phyloP scores from a whole-genome alignment of 2,329 filamentous ascomycete species.

The Ophiostoma ulmi region DNA sequence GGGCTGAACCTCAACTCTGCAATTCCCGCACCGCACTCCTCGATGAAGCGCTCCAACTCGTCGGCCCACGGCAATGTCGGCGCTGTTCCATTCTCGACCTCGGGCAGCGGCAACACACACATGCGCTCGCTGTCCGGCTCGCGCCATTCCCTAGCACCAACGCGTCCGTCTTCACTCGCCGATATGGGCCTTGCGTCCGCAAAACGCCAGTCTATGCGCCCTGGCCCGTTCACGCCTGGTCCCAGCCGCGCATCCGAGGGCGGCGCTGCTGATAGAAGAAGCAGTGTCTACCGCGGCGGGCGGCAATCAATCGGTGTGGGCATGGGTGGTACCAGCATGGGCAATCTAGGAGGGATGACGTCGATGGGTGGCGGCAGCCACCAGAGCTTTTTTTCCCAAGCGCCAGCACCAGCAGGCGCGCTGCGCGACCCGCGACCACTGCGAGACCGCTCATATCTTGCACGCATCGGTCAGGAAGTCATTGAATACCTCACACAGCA shows the following conservation, averaged over 20 bases:
- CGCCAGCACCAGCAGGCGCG: conserved; percentile 72
- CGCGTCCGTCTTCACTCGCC: conserved; percentile 59
- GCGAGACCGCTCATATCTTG: conserved; percentile 73
- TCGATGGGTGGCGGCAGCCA: conserved; percentile 46
- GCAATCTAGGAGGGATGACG: conserved; percentile 55
- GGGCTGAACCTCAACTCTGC: conserved; percentile 75
- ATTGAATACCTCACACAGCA: conserved; percentile 87
- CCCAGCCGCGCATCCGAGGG: conserved; percentile 45
- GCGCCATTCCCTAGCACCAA: conserved; percentile 78
- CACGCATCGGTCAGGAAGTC: conserved; percentile 79
- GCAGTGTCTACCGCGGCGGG: conserved; percentile 67
- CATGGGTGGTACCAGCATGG: conserved; percentile 45
- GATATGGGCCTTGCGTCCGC: conserved; percentile 78
- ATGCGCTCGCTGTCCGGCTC: conserved; percentile 76
- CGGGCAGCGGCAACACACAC: conserved; percentile 52
- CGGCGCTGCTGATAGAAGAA: conserved; percentile 55
- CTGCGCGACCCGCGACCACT: conserved; percentile 82
- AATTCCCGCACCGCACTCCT: conserved; percentile 85
- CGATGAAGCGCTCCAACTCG: conserved; percentile 88
- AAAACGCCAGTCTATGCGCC: conserved; percentile 74
- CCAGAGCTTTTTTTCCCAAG: conserved; percentile 93
- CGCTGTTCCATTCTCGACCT: conserved; percentile 51
- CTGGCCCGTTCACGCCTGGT: conserved; percentile 59
- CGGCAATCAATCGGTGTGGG: conserved; percentile 69
- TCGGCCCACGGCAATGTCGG: conserved; percentile 54